Percentiles rank a stretch among this genome's conserved stretches.
Evolutionary conservation across 2,329 filamentous ascomycete genomes (phyloP).

Genomic region (Aspergillus awamori): DNA sequence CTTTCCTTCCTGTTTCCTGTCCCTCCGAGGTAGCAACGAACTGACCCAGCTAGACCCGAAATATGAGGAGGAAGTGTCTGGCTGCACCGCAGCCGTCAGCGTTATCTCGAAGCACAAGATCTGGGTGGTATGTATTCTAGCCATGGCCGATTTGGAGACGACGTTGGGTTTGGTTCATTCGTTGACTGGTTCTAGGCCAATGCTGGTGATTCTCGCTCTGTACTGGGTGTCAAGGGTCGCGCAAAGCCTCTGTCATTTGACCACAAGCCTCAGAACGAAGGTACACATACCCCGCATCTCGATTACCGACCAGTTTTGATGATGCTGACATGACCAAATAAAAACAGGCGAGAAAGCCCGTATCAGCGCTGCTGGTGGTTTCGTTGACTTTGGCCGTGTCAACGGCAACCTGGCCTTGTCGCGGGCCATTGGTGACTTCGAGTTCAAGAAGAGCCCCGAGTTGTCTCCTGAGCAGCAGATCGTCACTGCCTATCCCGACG

Average conservation of each 20-base stretch:
- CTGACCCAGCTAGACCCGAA: slow-evolving; percentile 70
- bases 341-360: slow-evolving; percentile 84
- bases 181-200: slow-evolving; percentile 69
- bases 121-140: slow-evolving; percentile 74
- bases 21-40: slow-evolving; percentile 10
- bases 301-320: neutral
- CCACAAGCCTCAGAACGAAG: slow-evolving; percentile 98
- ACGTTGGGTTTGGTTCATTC: slow-evolving; percentile 18
- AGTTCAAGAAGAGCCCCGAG: slow-evolving; percentile 99
- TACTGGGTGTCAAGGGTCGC: slow-evolving; percentile 92
- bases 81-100: slow-evolving; percentile 91
- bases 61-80: slow-evolving; percentile 97
- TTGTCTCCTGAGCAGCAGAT: slow-evolving; percentile 98
- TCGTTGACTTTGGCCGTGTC: slow-evolving; percentile 97
- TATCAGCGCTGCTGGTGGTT: slow-evolving; percentile 93
- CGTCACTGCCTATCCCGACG: slow-evolving; percentile 94
- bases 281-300: slow-evolving; percentile 48
- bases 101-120: slow-evolving; percentile 90
- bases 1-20: neutral
- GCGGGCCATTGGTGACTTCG: slow-evolving; percentile 96
- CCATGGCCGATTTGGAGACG: neutral
- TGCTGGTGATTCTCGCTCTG: slow-evolving; percentile 91
- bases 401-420: slow-evolving; percentile 97
- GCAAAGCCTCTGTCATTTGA: slow-evolving; percentile 99
- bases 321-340: slow-evolving; percentile 17